A percentile compares a stretch with the other conserved stretches of the same genome.
Evolutionary conservation across 306 rosid species (phyloP).

Genomic region (Acacia confusa): DNA sequence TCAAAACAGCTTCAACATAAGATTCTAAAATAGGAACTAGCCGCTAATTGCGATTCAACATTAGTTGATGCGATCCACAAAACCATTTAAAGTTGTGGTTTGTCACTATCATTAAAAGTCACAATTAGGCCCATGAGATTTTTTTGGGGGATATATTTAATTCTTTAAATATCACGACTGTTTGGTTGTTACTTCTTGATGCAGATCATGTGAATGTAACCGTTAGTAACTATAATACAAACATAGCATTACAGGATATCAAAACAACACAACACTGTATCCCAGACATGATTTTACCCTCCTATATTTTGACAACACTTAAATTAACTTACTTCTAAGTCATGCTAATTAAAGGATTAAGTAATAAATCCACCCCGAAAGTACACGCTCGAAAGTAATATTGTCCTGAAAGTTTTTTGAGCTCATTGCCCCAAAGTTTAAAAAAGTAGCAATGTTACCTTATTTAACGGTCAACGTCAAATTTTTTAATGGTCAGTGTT

Average conservation of each 20-base stretch:
- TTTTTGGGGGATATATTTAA: not conserved
- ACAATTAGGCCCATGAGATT: no score
- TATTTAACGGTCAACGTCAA: no score
- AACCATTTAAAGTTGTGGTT: slow-evolving; percentile 13
- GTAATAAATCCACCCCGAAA: no score
- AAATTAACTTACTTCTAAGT: not conserved
- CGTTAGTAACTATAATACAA: not conserved
- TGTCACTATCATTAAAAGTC: not conserved
- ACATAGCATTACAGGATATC: not conserved
- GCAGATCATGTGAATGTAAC: not conserved
- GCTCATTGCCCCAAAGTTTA: no score
- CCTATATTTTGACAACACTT: not conserved
- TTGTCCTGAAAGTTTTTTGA: no score
- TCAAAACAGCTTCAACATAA: slow-evolving; percentile 6
- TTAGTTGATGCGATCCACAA: slow-evolving; percentile 19
- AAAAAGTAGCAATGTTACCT: no score
- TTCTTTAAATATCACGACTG: not conserved
- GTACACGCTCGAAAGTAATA: no score
- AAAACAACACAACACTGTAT: not conserved
- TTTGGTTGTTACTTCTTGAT: not conserved
- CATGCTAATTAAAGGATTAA: no score
- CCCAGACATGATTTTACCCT: not conserved
- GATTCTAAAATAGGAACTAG: slow-evolving; percentile 5
- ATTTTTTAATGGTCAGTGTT: no score
- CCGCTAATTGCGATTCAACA: not conserved